A percentile compares a stretch with the other conserved stretches of the same genome.
Conservation (phyloP, 768 basidiomycete genomes). For the Mrakia gelida region DNA sequence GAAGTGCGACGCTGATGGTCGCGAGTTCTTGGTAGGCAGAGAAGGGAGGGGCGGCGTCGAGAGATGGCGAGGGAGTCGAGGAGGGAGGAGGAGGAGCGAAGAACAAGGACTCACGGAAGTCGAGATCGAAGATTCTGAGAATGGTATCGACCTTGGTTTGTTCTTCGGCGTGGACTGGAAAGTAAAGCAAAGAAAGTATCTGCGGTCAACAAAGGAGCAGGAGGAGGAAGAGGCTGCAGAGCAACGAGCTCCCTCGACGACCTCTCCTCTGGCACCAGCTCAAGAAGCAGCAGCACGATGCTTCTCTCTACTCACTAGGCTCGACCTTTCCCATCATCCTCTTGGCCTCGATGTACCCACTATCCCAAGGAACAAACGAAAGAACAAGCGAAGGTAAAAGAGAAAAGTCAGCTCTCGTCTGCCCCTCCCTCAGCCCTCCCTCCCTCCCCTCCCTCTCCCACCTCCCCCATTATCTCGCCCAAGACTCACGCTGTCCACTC, state of each 20-base stretch:
- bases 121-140: conserved; percentile 44
- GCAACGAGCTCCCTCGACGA: background rate
- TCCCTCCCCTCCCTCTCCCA: background rate
- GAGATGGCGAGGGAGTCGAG: background rate
- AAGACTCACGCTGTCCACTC: background rate
- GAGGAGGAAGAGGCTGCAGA: background rate
- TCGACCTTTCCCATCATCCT: conserved; percentile 8
- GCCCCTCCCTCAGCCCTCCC: background rate
- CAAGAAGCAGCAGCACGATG: background rate
- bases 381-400: background rate
- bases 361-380: background rate
- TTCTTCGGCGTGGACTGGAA: conserved; percentile 60
- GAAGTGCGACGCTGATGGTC: background rate
- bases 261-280: background rate
- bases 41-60: background rate
- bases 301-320: background rate
- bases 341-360: conserved; percentile 2
- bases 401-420: background rate
- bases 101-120: background rate
- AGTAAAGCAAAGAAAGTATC: background rate
- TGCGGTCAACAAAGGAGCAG: background rate
- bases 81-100: background rate
- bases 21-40: too few relatives aligned
- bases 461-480: too few relatives aligned
- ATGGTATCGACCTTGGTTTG: conserved; percentile 58